Base-by-base conservation (phyloP, 805 yeast species). In the Saccharomycopsis fodiens region DNA sequence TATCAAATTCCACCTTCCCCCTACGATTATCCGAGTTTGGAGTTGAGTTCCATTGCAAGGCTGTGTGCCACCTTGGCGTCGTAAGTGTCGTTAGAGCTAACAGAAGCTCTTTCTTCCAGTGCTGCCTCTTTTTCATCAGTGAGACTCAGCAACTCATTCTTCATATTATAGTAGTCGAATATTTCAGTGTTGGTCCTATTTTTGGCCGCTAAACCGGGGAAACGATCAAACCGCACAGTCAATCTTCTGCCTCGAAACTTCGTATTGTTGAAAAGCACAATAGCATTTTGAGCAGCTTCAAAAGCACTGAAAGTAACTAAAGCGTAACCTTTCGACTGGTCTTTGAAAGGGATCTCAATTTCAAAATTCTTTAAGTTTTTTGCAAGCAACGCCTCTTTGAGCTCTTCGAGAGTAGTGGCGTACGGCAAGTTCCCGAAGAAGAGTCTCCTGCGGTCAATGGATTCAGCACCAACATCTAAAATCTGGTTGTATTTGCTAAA, bases 261-360 rank as follows among this genome's bases (percentile, higher is more conserved):
- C 2, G 57, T 54, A 10, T 74, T 75, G 55, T 81, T 73, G 53
- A 79, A 75, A 35, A 57, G 46, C 21, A 65, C 61, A 37, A 81
- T 78, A 13, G 79, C 67, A 35, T 63, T 63, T 3, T 63, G 63
- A 3, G 83, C 75, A 30, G 74, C 74, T 6, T 60, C 65, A 27
- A 64, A 67, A 32, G 67, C 59, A 1, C 66, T 66, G 20, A 77
- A 78, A 3, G 72, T 67, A 1, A 78, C 84, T 40, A 81, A 71
- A 1, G 86, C 87, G 64, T 77, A 81, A 1, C 88, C 87, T 54
- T 78, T 72, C 27, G 68, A 58, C 10, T 76, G 76, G 37, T 63
- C 64, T 2, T 48, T 53, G 39, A 59, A 56, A n/a, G 70, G 67
- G 17, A 69, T 65, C 42, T 69, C 73, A 20, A 69, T 68, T 8